Conservation (phyloP, 352 stramenopile species). For the Pythium grandisporangium region DNA sequence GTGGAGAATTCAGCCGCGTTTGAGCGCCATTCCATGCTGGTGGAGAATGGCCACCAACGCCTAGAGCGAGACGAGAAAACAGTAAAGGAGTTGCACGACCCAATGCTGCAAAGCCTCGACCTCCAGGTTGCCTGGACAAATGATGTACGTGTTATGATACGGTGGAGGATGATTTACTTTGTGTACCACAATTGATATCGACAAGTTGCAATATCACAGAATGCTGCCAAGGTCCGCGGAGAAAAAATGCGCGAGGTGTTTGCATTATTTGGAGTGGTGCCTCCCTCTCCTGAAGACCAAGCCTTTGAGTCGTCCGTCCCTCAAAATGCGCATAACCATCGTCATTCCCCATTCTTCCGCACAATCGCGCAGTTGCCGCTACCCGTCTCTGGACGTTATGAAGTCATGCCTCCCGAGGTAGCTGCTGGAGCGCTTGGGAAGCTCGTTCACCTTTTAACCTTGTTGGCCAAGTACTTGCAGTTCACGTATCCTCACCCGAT, state of each 20-base stretch:
- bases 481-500: constrained; percentile 76
- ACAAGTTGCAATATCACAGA: no score
- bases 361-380: constrained; percentile 61
- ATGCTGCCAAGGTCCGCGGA: constrained; percentile 47
- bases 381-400: constrained; percentile 61
- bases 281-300: constrained; percentile 1
- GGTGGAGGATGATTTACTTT: no score
- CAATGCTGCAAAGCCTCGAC: constrained; percentile 54
- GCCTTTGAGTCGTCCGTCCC: no score
- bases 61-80: constrained; percentile 21
- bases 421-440: constrained; percentile 61
- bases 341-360: constrained; percentile 28
- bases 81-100: constrained; percentile 26
- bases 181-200: no score
- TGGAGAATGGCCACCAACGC: constrained; percentile 33
- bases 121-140: constrained; percentile 56
- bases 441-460: constrained; percentile 64
- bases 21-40: constrained; percentile 27
- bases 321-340: background rate
- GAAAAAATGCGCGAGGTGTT: constrained; percentile 69
- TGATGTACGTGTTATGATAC: constrained; percentile 37
- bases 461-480: constrained; percentile 59
- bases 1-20: constrained; percentile 43
- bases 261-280: constrained; percentile 32
- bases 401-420: constrained; percentile 65